Evolutionary conservation across 495 filamentous ascomycete genomes (phyloP), one percentile per base, ranked within the genome.

Genomic region (Aspergillus biplanus): DNA sequence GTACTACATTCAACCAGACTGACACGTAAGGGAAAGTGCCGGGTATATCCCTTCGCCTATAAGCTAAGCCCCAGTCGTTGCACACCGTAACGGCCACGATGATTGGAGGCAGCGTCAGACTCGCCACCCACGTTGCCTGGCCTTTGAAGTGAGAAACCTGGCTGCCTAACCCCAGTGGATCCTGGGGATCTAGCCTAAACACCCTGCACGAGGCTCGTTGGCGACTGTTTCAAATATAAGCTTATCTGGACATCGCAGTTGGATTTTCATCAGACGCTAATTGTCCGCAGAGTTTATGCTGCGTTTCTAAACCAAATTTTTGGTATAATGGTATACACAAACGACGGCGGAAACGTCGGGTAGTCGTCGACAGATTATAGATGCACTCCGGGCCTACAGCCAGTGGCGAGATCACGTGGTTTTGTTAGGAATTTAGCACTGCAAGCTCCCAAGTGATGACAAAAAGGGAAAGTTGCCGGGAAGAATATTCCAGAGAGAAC

Each of bases 111-210:
- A 27, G 31, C 16, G 12, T 9, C 35, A 15, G 34, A 16, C 46
- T 58, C 55, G 55, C 55, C 55, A 58, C 55, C 55, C n/a, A 50
- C 47, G 16, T 21, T 21, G 16, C 6, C 16, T 27, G n/a, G 5
- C 47, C 47, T 21, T 7, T 32, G 9, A 2, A 42, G 55, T 8
- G 35, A 58, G 47, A 55, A 63, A 58, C 54, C 58, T 49, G 59
- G 65, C 62, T 67, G 65, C 65, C 65, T 67, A 67, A 59, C 34
- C 37, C 49, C n/a, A 21, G 65, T 67, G 65, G 65, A 65, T 61
- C 62, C 21, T 48, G 33, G 53, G 33, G 1, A 13, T 27, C 21
- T 63, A 7, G 58, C 34, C 46, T 54, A 56, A 42, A 44, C 13
- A 15, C 21, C 33, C 18, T 47, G 39, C 47, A 12, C 33, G 21